Evolutionary conservation across 176 grass and related monocot species (phyloP).

Genomic region (Eleusine indica): DNA sequence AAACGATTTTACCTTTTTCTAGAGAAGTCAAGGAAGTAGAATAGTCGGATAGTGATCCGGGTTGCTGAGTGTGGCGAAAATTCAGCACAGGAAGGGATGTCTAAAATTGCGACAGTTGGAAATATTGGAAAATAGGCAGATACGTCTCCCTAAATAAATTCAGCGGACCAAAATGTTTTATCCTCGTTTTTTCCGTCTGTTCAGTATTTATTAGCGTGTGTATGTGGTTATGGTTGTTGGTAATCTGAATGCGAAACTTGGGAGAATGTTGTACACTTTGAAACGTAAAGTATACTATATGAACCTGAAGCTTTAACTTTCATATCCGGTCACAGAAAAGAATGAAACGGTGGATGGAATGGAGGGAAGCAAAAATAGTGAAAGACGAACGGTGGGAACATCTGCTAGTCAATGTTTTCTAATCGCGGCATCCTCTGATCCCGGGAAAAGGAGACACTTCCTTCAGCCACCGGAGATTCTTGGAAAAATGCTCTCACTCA

Average conservation of each 20-base stretch:
- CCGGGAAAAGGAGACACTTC: no score
- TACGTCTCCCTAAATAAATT: neutral
- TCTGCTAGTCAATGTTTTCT: slow-evolving; percentile 1
- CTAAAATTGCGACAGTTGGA: neutral
- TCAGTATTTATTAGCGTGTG: no score
- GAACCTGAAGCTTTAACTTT: no score
- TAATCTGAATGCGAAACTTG: no score
- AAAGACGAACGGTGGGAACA: no score
- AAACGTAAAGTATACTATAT: neutral
- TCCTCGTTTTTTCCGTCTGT: no score
- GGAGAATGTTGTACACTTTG: neutral
- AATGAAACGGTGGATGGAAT: no score
- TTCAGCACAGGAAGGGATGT: neutral
- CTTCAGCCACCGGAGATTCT: neutral
- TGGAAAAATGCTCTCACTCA: neutral
- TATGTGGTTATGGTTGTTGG: no score
- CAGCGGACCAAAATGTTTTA: neutral
- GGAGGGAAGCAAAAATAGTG: no score
- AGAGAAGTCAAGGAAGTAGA: neutral
- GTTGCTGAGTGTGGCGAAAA: no score
- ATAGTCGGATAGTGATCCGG: neutral
- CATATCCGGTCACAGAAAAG: no score
- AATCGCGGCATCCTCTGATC: neutral
- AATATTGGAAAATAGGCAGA: neutral
- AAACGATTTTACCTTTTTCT: no score